phyloP scores from a whole-genome alignment of 116 monocot genomes.

The Cymodocea nodosa region DNA sequence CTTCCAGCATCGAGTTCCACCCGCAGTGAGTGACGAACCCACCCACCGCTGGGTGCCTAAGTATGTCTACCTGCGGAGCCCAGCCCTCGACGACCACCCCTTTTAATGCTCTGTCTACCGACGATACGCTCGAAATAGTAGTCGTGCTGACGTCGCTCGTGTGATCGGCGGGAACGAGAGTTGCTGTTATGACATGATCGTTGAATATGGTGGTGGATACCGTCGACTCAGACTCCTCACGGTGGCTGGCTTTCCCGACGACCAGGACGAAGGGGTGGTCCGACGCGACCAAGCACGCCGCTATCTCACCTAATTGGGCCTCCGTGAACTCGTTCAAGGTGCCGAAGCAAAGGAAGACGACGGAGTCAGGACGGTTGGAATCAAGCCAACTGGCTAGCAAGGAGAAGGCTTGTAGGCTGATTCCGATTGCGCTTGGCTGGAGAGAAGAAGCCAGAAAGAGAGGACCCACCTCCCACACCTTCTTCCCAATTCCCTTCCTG shows the following conservation, averaged over 20 bases:
- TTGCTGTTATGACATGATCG: too few relatives aligned
- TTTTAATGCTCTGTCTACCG: too few relatives aligned
- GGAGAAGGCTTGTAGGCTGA: not conserved
- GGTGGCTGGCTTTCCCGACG: not conserved
- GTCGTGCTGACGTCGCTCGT: too few relatives aligned
- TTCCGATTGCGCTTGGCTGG: too few relatives aligned
- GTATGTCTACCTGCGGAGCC: constrained; percentile 9
- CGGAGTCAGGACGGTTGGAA: not conserved
- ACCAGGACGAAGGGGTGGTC: constrained; percentile 17
- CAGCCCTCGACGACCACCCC: too few relatives aligned
- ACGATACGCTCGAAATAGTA: too few relatives aligned
- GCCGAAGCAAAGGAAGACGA: constrained; percentile 20
- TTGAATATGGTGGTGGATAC: too few relatives aligned
- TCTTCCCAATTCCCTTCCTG: not conserved
- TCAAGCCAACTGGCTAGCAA: constrained; percentile 6
- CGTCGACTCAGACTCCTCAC: too few relatives aligned
- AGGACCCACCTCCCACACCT: constrained; percentile 17
- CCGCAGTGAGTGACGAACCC: constrained; percentile 23
- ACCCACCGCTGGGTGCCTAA: constrained; percentile 5
- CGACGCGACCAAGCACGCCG: constrained; percentile 1
- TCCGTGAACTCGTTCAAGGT: not conserved
- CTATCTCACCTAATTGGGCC: constrained; percentile 7
- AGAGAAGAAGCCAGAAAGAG: not conserved
- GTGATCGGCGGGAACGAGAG: too few relatives aligned
- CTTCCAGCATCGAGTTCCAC: constrained; percentile 15